phyloP scores from a whole-genome alignment of 164 flowering plant genomes.

The Kingdonia uniflora region DNA sequence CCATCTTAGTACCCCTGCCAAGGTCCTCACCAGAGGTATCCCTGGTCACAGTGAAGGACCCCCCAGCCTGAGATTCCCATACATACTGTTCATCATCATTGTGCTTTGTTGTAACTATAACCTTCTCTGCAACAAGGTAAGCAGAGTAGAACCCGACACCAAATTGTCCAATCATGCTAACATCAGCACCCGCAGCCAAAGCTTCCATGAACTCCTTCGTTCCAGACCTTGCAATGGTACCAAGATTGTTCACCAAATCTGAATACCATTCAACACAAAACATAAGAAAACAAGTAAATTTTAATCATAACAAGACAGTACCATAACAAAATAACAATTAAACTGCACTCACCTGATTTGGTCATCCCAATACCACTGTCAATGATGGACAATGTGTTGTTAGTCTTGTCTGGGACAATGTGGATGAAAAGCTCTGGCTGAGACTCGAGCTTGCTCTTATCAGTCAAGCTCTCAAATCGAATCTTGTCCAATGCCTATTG shows the following conservation, averaged over 20 bases:
- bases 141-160: constrained; percentile 7
- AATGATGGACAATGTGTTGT: constrained; percentile 3
- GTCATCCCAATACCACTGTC: constrained; percentile 6
- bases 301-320: no score
- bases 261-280: not conserved
- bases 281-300: no score
- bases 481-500: constrained; percentile 4
- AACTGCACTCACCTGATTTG: constrained; percentile 3
- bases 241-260: constrained; percentile 5
- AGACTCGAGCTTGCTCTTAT: constrained; percentile 3
- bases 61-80: constrained; percentile 7
- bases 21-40: constrained; percentile 8
- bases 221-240: constrained; percentile 5
- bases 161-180: constrained; percentile 5
- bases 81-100: constrained; percentile 5
- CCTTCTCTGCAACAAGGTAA: constrained; percentile 7
- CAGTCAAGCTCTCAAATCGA: constrained; percentile 4
- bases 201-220: constrained; percentile 7
- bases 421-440: constrained; percentile 5
- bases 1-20: constrained; percentile 9
- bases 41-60: constrained; percentile 4
- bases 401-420: constrained; percentile 6
- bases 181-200: constrained; percentile 4
- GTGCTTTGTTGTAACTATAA: constrained; percentile 1
- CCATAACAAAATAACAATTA: not conserved